Percentiles rank a stretch among this genome's conserved stretches.
These are phyloP conservation scores for Globisporangium irregulare DNA, from an alignment of 352 stramenopile species.

Conservation along the genomic window DNA sequence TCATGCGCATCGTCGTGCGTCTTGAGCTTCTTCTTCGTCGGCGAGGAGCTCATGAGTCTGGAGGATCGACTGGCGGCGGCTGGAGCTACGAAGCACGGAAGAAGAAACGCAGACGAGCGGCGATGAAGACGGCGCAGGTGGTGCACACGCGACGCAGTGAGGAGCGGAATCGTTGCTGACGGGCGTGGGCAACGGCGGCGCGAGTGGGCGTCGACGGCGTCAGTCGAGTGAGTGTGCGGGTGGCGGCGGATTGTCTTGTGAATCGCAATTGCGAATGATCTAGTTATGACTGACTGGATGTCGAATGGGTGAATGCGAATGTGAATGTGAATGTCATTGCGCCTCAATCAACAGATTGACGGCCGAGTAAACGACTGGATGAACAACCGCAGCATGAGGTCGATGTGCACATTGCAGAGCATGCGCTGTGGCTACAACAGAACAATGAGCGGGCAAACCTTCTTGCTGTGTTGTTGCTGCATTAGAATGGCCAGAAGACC, in stretches of 20 bases:
- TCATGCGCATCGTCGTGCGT: conserved; percentile 5
- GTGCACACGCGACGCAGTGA: background rate
- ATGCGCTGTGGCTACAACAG: background rate
- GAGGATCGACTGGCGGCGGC: conserved; percentile 9
- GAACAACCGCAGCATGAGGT: background rate
- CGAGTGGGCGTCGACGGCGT: conserved; percentile 1
- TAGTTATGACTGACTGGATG: background rate
- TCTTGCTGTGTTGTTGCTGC: background rate
- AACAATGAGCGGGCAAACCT: background rate
- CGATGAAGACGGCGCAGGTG: background rate
- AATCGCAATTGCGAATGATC: background rate
- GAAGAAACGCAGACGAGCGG: background rate
- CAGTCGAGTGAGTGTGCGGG: background rate
- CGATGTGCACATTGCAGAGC: background rate
- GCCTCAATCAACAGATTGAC: background rate
- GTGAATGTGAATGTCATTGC: background rate
- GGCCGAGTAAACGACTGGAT: background rate
- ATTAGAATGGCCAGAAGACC: background rate
- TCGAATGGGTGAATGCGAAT: background rate
- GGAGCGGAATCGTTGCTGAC: conserved; percentile 8
- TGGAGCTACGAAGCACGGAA: background rate
- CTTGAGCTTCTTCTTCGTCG: conserved; percentile 20
- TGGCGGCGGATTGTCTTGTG: conserved; percentile 1
- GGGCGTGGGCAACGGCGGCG: background rate
- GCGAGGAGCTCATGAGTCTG: conserved; percentile 15